Conservation (phyloP, 495 filamentous ascomycete genomes). For the Penicillium macrosclerotiorum region DNA sequence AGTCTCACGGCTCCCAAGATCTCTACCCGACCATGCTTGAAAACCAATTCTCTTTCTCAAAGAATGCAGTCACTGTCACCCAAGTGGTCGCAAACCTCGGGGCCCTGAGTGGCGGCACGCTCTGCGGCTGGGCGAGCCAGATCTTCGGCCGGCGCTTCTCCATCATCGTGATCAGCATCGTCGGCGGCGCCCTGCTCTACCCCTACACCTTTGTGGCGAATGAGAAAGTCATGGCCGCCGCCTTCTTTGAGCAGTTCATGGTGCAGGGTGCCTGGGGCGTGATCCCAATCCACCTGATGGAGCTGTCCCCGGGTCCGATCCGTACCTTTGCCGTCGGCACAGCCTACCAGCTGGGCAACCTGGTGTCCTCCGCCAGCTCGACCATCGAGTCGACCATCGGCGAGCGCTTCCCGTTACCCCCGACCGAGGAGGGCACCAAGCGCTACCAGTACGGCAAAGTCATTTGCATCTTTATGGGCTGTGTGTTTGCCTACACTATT, state of each 20-base stretch:
- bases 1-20: slow-evolving; percentile 86
- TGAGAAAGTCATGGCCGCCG: slow-evolving; percentile 67
- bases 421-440: slow-evolving; percentile 36
- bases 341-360: slow-evolving; percentile 81
- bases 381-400: slow-evolving; percentile 86
- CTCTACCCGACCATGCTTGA: slow-evolving; percentile 83
- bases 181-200: slow-evolving; percentile 78
- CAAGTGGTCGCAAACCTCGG: slow-evolving; percentile 85
- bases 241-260: slow-evolving; percentile 92
- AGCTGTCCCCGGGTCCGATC: slow-evolving; percentile 76
- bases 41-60: slow-evolving; percentile 71
- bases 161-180: slow-evolving; percentile 72
- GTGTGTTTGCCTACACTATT: slow-evolving; percentile 83
- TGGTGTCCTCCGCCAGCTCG: slow-evolving; percentile 73
- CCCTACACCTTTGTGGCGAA: slow-evolving; percentile 72
- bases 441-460: slow-evolving; percentile 86
- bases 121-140: slow-evolving; percentile 74
- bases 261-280: slow-evolving; percentile 86
- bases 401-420: slow-evolving; percentile 72
- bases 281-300: slow-evolving; percentile 85
- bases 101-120: slow-evolving; percentile 73
- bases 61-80: slow-evolving; percentile 73
- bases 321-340: slow-evolving; percentile 83
- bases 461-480: slow-evolving; percentile 91
- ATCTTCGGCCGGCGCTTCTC: slow-evolving; percentile 80